Percentiles rank a stretch among this genome's conserved stretches.
phyloP scores from a whole-genome alignment of 352 stramenopile genomes.

The Phytophthora boehmeriae region DNA sequence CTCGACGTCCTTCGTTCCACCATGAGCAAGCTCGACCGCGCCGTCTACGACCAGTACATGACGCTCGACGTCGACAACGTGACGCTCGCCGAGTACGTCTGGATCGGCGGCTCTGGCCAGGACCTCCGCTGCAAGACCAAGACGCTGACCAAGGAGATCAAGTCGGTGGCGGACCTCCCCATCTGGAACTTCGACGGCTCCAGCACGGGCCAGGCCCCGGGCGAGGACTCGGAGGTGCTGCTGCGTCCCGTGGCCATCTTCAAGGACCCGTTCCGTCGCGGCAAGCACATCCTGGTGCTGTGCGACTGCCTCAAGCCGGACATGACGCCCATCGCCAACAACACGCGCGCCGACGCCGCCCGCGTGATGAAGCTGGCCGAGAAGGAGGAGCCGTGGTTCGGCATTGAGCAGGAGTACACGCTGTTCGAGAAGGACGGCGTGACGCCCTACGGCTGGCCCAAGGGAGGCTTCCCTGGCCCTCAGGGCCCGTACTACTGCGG shows the following conservation, averaged over 20 bases:
- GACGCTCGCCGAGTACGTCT: conserved; percentile 94
- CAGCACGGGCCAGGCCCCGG: conserved; percentile 96
- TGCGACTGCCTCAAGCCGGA: conserved; percentile 97
- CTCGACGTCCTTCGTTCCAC: background rate
- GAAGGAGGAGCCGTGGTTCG: conserved; percentile 91
- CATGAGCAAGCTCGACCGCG: conserved; percentile 86
- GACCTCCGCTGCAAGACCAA: conserved; percentile 95
- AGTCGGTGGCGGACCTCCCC: conserved; percentile 84
- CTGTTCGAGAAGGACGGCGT: conserved; percentile 90
- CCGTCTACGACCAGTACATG: conserved; percentile 87
- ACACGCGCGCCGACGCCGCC: conserved; percentile 85
- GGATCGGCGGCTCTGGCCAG: conserved; percentile 93
- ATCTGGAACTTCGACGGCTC: conserved; percentile 99
- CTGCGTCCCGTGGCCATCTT: conserved; percentile 93
- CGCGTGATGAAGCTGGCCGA: conserved; percentile 75
- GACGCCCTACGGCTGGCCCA: conserved; percentile 93
- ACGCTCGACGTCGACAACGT: conserved; percentile 51
- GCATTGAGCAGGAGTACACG: conserved; percentile 98
- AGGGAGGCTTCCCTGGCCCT: conserved; percentile 87
- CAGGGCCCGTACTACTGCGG: conserved; percentile 95
- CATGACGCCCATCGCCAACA: conserved; percentile 91
- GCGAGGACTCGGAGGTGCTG: conserved; percentile 97
- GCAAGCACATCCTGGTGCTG: conserved; percentile 97
- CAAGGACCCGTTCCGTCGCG: conserved; percentile 95
- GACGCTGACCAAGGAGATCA: conserved; percentile 81